phyloP scores from a whole-genome alignment of 176 grass and related monocot species.

The Elymus sibiricus region DNA sequence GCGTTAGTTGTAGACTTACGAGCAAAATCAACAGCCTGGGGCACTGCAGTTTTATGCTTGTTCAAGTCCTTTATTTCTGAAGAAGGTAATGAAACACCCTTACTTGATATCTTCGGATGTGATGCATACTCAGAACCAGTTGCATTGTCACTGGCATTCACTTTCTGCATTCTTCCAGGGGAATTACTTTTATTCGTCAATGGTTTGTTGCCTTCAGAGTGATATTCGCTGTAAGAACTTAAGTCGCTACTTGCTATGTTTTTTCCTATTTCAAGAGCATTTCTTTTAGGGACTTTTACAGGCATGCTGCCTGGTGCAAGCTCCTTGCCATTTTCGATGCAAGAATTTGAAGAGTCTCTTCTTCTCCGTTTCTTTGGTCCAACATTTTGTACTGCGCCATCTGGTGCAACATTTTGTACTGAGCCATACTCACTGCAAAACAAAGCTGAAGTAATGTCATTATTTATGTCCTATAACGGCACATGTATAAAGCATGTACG shows the following conservation, averaged over 20 bases:
- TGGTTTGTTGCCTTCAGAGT: slow-evolving; percentile 26
- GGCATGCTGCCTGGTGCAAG: slow-evolving; percentile 28
- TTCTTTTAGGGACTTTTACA: slow-evolving; percentile 35
- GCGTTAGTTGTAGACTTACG: slow-evolving; percentile 33
- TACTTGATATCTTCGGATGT: slow-evolving; percentile 34
- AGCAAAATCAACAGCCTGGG: slow-evolving; percentile 3
- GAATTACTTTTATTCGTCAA: slow-evolving; percentile 32
- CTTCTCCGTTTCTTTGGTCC: slow-evolving; percentile 68
- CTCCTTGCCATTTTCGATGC: slow-evolving; percentile 29
- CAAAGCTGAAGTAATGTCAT: slow-evolving; percentile 25
- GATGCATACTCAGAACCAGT: slow-evolving; percentile 19
- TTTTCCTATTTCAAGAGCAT: slow-evolving; percentile 12
- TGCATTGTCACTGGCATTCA: slow-evolving; percentile 25
- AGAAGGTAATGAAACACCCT: slow-evolving; percentile 38
- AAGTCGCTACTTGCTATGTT: slow-evolving; percentile 9
- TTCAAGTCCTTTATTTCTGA: slow-evolving; percentile 48
- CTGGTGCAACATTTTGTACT: slow-evolving; percentile 38
- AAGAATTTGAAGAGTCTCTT: slow-evolving; percentile 49
- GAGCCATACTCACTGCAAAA: slow-evolving; percentile 52
- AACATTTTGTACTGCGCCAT: slow-evolving; percentile 33
- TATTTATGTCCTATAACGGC: neutral
- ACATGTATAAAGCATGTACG: slow-evolving; percentile 10
- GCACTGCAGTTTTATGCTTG: slow-evolving; percentile 29
- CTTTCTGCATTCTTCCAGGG: slow-evolving; percentile 33
- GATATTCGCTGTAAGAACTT: slow-evolving; percentile 30